These are phyloP conservation scores for Aspergillus nidulans DNA, from an alignment of 495 filamentous ascomycete species.

Conservation along the genomic window DNA sequence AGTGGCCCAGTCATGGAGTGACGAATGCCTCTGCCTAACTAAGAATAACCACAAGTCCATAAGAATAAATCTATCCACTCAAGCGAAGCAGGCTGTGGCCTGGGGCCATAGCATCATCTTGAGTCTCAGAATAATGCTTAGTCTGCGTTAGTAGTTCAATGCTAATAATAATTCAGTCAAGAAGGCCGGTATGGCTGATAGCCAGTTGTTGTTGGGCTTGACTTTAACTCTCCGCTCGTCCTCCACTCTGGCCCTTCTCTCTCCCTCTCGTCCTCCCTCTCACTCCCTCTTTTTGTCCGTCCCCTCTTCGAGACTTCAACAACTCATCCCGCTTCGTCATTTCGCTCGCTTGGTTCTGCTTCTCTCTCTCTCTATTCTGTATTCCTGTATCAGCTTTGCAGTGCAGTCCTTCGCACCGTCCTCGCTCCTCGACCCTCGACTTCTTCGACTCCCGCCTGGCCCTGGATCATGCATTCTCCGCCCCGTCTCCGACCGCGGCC, in stretches of 20 bases:
- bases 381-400: conserved; percentile 9
- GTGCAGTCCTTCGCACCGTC: conserved; percentile 17
- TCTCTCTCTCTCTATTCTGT: conserved; percentile 8
- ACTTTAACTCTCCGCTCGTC: conserved; percentile 7
- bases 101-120: neutral
- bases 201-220: neutral
- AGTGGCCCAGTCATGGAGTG: conserved; percentile 8
- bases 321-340: neutral
- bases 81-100: neutral
- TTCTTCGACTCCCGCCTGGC: conserved; percentile 6
- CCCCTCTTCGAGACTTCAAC: conserved; percentile 2
- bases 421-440: conserved; percentile 7
- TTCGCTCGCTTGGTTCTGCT: conserved; percentile 6
- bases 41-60: conserved; percentile 12
- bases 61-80: neutral
- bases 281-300: neutral
- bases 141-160: neutral
- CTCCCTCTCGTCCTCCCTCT: neutral
- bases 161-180: neutral
- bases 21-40: conserved; percentile 16
- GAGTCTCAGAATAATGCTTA: neutral
- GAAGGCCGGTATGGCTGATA: neutral
- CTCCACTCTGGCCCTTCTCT: conserved; percentile 7
- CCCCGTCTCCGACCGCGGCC: conserved; percentile 33
- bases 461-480: conserved; percentile 35